Evolutionary conservation across 176 grass and related monocot genomes (phyloP), one percentile per base, ranked within the genome.

Genomic region (Rhynchospora tenuis): DNA sequence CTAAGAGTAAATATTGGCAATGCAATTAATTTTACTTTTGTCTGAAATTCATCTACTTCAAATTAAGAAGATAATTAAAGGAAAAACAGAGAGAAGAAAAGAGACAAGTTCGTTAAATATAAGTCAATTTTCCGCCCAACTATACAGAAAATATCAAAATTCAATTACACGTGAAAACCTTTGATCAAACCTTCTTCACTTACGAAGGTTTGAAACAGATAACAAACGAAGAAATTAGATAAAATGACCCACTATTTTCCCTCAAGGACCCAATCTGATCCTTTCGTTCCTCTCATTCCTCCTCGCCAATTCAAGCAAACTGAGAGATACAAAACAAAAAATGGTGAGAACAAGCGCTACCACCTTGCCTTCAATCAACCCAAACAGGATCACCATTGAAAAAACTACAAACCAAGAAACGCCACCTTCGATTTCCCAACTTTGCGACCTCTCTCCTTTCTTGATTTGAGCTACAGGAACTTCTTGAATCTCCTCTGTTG

Each of bases 341-440:
- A 95, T 65, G 38, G 86, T 83, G 5, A 99, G 82, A 71, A 81
- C 79, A 77, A 91, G 63, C 24, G 96, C 93, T 84, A 77, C 74
- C 24, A 82, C 58, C 80, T 88, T 99, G 12, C 96, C 96, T 24
- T 20, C 89, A 8, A 89, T 33, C 19, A 98, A 91, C n/a, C 91
- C 96, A 0, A 89, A 72, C 27, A 98, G 87, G 73, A 91, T 66
- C 19, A 95, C 55, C 55, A 73, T 64, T 9, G 82, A 57, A 12
- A 91, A 69, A 28, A 85, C 82, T 33, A 85, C 22, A 2, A 84
- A 3, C 24, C 83, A 88, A 59, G 90, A 87, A 5, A 59, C 8
- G 46, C 48, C 4, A 14, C n/a, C 79, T 61, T 46, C 42, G 47
- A 45, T 71, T 2, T 76, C 73, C 46, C n/a, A 12, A 23, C 10